phyloP scores from a whole-genome alignment of 2,329 filamentous ascomycete genomes.

The Colletotrichum tabaci region DNA sequence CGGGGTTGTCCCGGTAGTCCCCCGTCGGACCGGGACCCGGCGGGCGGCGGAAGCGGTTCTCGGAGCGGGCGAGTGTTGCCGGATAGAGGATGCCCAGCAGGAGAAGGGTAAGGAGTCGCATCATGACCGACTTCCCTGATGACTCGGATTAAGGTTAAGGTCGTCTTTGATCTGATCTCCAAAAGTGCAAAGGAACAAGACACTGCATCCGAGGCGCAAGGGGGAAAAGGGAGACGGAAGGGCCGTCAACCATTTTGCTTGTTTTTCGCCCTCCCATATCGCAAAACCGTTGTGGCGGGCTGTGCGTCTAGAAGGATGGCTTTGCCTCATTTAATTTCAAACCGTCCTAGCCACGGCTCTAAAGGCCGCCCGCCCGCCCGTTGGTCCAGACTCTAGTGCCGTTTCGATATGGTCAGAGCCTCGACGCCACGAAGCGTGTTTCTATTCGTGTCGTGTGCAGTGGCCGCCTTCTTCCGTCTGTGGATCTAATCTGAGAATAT shows the following conservation, averaged over 20 bases:
- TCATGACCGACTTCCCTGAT: neutral
- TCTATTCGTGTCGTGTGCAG: neutral
- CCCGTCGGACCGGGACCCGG: slow-evolving; percentile 1
- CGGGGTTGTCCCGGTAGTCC: slow-evolving; percentile 46
- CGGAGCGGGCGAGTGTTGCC: neutral
- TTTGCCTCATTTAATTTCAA: neutral
- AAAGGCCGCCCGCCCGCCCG: no score
- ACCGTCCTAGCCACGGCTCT: neutral
- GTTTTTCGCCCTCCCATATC: no score
- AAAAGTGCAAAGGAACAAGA: neutral
- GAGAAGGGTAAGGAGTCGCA: neutral
- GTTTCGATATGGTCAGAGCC: slow-evolving; percentile 4
- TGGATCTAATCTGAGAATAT: no score
- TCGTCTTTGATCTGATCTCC: no score
- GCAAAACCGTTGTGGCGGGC: slow-evolving; percentile 1
- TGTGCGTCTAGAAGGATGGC: neutral
- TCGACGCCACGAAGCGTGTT: neutral
- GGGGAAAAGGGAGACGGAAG: neutral
- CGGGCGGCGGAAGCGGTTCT: slow-evolving; percentile 9
- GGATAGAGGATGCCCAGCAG: neutral
- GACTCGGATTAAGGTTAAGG: no score
- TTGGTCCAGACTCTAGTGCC: neutral
- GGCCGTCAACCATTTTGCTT: neutral
- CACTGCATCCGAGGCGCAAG: no score
- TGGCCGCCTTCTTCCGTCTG: neutral